Base-by-base conservation (phyloP, 306 rosid species). In the Glycine latifolia region DNA sequence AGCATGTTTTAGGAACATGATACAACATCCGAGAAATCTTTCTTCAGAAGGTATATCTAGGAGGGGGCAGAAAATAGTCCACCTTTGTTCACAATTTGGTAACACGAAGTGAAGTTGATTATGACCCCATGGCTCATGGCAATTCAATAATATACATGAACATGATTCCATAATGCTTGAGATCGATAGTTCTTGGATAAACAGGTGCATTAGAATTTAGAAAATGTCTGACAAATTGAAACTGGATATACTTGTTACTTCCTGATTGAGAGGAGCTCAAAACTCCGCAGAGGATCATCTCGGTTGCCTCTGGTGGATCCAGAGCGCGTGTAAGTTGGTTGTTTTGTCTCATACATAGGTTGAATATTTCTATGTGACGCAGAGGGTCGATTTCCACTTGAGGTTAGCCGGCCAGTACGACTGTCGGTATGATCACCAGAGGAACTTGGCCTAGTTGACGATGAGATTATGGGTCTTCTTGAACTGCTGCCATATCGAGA, bases 211-310 rank as follows among this genome's bases (percentile, higher is more conserved):
- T 62, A 47, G 71, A 71, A 44, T 71, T 82, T 17, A 31, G 76
- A 79, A 76, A 47, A 82, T 79, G 77, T 65, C 52, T 74, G 47
- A 72, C 59, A 33, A 56, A 52, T 37, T 50, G 58, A 35, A 75
- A 67, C 75, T 15, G 68, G 61, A 79, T 52, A 26, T 60, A 31
- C 63, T 67, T 11, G 63, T 84, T 85, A 96, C 89, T 96, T 96
- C 89, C 95, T 92, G 89, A 96, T 90, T 60, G 99, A 89, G 63
- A 96, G 95, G 85, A 92, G 91, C 85, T 96, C 99, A 67, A 96
- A 92, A 91, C 97, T 92, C 17, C 97, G 91, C 54, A 94, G 91
- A 79, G 97, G 90, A 68, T 96, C 98, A n/a, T 94, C 98, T 0
- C 92, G 97, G 63, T 79, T 86, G 76, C 92, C 90, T 91, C 93